Evolutionary conservation across 108 stramenopile species (phyloP), one percentile per base, ranked within the genome.

Genomic region (Cyclostephanos invisitatus): DNA sequence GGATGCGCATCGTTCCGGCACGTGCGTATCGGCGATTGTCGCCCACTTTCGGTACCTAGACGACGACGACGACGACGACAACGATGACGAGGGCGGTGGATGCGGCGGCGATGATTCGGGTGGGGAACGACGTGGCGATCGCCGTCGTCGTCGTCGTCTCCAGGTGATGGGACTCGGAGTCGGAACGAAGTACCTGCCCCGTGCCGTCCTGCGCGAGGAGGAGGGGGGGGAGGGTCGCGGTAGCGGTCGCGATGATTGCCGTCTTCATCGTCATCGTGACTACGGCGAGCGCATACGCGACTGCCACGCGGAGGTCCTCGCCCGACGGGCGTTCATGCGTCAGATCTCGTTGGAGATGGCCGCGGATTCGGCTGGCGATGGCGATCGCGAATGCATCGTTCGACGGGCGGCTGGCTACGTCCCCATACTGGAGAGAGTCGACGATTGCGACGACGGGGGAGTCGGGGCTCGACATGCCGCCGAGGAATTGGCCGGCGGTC

Each of bases 251-350:
- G 7, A 11, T 11, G 8, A 11, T 42, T 11, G 40, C 40, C 10
- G 8, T 42, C 7, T 7, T 36, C 27, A 20, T 24, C 4, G 0
- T 61, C 60, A 36, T 35, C 37, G 64, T 15, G 22, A 15, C 24
- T 93, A 93, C 74, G 92, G 92, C 10, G 70, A 47, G 9, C 68
- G 83, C 22, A 74, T 94, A 27, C 78, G 93, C 64, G 93, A 95
- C 80, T 86, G 83, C 62, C 93, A 95, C 71, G 93, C 93, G 15
- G 93, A 95, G 75, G 91, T 92, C 32, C 74, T 95, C 62, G 91
- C 91, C 25, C 74, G 89, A 42, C 74, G 93, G 32, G 91, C 87
- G 17, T 91, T 95, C 72, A 85, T 85, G 12, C 72, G 91, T 49
- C 85, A 83, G 21, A 29, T 95, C 67, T 64, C 83, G 25, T 25